phyloP scores from a whole-genome alignment of 1,139 yeast genomes.

The Yamadazyma oceani region DNA sequence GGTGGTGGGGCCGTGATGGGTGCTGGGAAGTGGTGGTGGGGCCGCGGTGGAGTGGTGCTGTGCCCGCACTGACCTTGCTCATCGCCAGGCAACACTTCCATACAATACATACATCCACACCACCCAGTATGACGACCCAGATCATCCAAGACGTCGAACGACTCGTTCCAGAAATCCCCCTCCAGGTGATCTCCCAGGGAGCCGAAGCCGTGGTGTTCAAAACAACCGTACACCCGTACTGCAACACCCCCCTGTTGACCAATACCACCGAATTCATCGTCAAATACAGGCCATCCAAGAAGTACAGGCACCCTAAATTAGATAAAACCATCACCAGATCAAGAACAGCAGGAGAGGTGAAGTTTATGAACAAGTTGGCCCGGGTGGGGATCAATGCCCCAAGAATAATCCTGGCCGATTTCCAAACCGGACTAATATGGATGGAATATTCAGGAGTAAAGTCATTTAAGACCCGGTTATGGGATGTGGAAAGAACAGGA shows the following conservation, averaged over 20 bases:
- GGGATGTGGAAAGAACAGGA: constrained; percentile 52
- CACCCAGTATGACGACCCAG: constrained; percentile 41
- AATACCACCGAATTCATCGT: constrained; percentile 51
- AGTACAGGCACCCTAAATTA: constrained; percentile 82
- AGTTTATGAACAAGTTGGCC: constrained; percentile 64
- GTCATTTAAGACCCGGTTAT: constrained; percentile 68
- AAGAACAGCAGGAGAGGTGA: constrained; percentile 82
- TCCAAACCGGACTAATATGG: constrained; percentile 81
- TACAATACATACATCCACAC: no score
- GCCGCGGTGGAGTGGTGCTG: no score
- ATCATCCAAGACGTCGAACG: constrained; percentile 41
- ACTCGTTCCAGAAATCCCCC: constrained; percentile 47
- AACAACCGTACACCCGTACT: constrained; percentile 68
- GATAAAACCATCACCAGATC: constrained; percentile 76
- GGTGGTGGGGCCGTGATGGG: no score
- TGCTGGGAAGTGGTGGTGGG: no score
- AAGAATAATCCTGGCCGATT: constrained; percentile 66
- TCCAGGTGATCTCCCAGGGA: constrained; percentile 77
- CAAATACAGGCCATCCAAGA: constrained; percentile 86
- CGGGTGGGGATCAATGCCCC: constrained; percentile 67
- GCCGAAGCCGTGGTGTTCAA: constrained; percentile 88
- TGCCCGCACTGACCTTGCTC: no score
- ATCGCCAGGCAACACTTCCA: background rate
- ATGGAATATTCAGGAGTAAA: constrained; percentile 77
- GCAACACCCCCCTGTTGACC: constrained; percentile 3